Evolutionary conservation across 352 stramenopile genomes (phyloP).

Genomic region (Pseudoperonospora humuli): DNA sequence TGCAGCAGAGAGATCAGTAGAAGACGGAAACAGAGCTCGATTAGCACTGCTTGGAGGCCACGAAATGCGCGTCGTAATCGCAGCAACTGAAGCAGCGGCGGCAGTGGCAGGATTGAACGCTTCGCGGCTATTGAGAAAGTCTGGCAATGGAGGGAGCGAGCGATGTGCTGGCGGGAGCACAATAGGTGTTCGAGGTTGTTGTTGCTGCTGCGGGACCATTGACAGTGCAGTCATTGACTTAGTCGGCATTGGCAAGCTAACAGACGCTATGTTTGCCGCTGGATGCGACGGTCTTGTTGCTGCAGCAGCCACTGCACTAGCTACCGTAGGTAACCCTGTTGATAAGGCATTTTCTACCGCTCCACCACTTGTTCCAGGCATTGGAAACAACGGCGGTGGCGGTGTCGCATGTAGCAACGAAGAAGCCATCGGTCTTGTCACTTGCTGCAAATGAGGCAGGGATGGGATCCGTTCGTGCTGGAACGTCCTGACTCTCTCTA

Average conservation of each 20-base stretch:
- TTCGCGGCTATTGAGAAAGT: constrained; percentile 60
- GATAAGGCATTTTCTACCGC: constrained; percentile 4
- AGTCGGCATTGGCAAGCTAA: constrained; percentile 27
- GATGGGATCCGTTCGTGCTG: constrained; percentile 28
- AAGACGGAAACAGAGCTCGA: constrained; percentile 39
- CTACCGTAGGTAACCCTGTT: constrained; percentile 17
- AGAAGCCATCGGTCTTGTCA: constrained; percentile 41
- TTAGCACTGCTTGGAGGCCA: constrained; percentile 11
- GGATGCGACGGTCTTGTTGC: constrained; percentile 19
- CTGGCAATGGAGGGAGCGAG: constrained; percentile 44
- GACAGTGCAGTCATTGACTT: constrained; percentile 16
- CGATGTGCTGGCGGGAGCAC: constrained; percentile 43
- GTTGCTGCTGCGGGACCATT: constrained; percentile 16
- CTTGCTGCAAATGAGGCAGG: constrained; percentile 43
- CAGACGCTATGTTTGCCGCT: constrained; percentile 20
- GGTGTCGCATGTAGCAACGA: constrained; percentile 32
- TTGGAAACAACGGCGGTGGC: constrained; percentile 21
- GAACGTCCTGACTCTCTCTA: constrained; percentile 15
- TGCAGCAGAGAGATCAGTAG: constrained; percentile 29
- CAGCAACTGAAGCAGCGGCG: constrained; percentile 2
- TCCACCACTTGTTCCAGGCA: constrained; percentile 14
- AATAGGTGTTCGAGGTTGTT: constrained; percentile 38
- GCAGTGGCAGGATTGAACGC: constrained; percentile 40
- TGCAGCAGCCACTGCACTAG: constrained; percentile 12
- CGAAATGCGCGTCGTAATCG: constrained; percentile 6